Base-by-base conservation (phyloP, 2,329 filamentous ascomycete species). In the Arachnomyces sp. region DNA sequence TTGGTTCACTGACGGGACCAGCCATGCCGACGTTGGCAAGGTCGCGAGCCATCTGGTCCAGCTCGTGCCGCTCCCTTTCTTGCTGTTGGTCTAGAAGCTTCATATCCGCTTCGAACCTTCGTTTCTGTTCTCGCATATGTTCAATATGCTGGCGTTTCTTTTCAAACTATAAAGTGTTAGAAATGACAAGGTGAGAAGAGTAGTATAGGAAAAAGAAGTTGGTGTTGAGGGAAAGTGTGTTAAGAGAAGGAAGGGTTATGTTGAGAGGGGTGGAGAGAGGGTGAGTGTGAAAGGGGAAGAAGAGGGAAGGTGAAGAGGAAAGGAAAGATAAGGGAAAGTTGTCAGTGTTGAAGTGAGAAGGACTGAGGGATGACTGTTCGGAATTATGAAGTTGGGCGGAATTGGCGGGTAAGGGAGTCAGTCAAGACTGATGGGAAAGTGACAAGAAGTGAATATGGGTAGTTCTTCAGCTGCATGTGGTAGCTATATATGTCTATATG, bases 111-210 rank as follows among this genome's bases (percentile, higher is more conserved):
- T 96, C 88, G 55, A 95, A 95, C 34, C 84, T 80, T 49, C 86
- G 80, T 56, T 86, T 87, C 62, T 94, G 86, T 64, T 94, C 86
- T 50, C 86, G 79, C 54, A 96, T 81, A 56, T 82, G 81, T 63
- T 96, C 90, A 68, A 93, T 93, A 63, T 95, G 88, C 57, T 86
- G 72, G 57, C 88, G 87, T 67, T 95, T 95, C 67, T 92, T 92
- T 62, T 95, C 89, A 59, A 95, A 78, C 89, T 95, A 63, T 44
- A 42, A 37, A 43, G 34, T 33, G 43, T 50, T 61, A 77, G 54
- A 71, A 64, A 52, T 46, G 38, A n/a, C n/a, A n/a, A n/a, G n/a
- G n/a, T n/a, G 33, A 44, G n/a, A 39, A 34, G 28, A 16, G 18
- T 30, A 9, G n/a, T n/a, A n/a, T n/a, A n/a, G n/a, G n/a, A n/a